Evolutionary conservation across 805 yeast species (phyloP).

Genomic region (Komagataella phaffii): DNA sequence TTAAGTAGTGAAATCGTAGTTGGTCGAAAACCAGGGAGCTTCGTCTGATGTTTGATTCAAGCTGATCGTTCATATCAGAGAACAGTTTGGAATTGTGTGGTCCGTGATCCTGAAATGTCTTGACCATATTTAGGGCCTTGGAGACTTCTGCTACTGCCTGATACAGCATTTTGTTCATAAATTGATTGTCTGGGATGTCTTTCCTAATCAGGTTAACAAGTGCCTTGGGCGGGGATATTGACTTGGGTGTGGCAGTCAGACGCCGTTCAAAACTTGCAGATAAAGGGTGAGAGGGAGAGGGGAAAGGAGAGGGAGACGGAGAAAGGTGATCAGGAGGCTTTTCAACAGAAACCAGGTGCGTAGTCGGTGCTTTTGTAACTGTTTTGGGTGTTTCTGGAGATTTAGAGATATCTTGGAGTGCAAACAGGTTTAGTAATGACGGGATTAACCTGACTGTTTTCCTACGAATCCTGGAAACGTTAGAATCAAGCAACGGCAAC

Average conservation of each 20-base stretch:
- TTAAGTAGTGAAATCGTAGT: not conserved
- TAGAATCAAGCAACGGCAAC: not conserved
- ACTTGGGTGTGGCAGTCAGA: not conserved
- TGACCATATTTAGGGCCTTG: not conserved
- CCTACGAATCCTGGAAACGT: not conserved
- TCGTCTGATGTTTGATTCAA: not conserved
- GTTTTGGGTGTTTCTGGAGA: not conserved
- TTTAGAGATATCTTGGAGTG: not conserved
- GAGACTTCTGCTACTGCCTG: not conserved
- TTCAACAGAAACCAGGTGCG: not conserved
- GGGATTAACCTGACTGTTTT: not conserved
- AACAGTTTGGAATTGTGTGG: not conserved
- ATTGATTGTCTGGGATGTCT: not conserved
- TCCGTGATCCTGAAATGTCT: not conserved
- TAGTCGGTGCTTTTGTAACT: too few species aligned
- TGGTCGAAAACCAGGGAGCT: not conserved
- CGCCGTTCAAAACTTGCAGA: not conserved
- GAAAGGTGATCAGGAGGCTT: not conserved
- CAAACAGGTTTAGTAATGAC: not conserved
- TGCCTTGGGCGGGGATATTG: not conserved
- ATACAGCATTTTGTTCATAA: not conserved
- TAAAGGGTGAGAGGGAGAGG: not conserved
- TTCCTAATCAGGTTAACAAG: not conserved
- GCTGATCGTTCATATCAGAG: not conserved
- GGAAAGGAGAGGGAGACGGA: not conserved